A percentile compares a stretch with the other conserved stretches of the same genome.
phyloP scores from a whole-genome alignment of 495 filamentous ascomycete genomes.

The Clavariopsis aquatica region DNA sequence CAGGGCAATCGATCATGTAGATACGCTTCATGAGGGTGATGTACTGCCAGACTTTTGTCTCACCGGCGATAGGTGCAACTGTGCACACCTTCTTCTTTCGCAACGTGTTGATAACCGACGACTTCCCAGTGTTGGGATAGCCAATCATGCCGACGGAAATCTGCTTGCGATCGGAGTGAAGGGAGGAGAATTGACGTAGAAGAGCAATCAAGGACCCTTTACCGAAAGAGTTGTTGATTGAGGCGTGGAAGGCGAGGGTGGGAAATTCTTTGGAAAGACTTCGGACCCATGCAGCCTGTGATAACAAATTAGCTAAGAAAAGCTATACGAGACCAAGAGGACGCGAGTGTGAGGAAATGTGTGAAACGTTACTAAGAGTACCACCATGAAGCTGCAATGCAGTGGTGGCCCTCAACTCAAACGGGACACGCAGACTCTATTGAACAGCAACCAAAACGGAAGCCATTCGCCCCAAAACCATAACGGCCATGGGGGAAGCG shows the following conservation, averaged over 20 bases:
- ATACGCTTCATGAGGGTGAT: constrained; percentile 96
- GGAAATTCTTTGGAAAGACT: constrained; percentile 81
- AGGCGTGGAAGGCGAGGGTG: constrained; percentile 89
- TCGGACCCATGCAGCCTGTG: constrained; percentile 82
- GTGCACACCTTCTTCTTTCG: constrained; percentile 89
- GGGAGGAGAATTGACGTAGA: constrained; percentile 80
- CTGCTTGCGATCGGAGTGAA: constrained; percentile 90
- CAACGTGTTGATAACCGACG: constrained; percentile 48
- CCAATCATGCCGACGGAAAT: constrained; percentile 50
- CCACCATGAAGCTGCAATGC: constrained; percentile 59
- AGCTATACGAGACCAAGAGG: background rate
- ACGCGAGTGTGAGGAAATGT: constrained; percentile 58
- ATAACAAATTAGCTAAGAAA: background rate
- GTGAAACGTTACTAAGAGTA: constrained; percentile 99
- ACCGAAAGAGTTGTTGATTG: constrained; percentile 76
- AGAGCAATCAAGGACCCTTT: constrained; percentile 48
- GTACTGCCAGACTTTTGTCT: constrained; percentile 96
- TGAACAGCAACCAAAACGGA: constrained; percentile 79
- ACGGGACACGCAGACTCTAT: constrained; percentile 65
- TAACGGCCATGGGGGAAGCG: constrained; percentile 58
- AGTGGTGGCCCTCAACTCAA: constrained; percentile 82
- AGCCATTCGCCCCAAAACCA: constrained; percentile 66
- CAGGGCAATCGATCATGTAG: constrained; percentile 95
- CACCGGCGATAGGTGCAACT: constrained; percentile 92
- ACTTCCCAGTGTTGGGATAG: constrained; percentile 50